A percentile compares a stretch with the other conserved stretches of the same genome.
phyloP scores from a whole-genome alignment of 2,329 filamentous ascomycete species.

The Curvularia hawaiiensis region DNA sequence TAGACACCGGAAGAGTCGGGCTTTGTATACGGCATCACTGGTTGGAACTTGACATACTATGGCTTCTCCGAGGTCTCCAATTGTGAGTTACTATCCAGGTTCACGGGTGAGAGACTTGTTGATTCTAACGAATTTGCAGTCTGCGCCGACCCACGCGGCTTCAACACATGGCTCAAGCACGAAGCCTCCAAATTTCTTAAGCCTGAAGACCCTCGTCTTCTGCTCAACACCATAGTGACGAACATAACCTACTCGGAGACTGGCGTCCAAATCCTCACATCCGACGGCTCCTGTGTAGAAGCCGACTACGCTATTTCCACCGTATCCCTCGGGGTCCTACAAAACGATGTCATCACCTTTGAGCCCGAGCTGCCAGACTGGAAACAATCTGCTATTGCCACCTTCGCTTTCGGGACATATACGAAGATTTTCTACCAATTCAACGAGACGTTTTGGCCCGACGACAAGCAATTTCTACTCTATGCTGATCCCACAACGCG shows the following conservation, averaged over 20 bases:
- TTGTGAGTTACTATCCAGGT: not conserved
- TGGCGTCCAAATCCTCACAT: conserved; percentile 59
- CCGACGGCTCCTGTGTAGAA: conserved; percentile 61
- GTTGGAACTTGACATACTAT: conserved; percentile 56
- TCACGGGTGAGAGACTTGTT: conserved; percentile 54
- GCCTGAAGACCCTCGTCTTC: conserved; percentile 60
- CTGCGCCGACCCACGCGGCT: conserved; percentile 66
- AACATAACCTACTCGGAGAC: conserved; percentile 58
- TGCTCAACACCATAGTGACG: conserved; percentile 63
- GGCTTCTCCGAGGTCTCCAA: conserved; percentile 12
- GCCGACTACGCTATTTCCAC: conserved; percentile 69
- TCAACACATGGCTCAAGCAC: conserved; percentile 61
- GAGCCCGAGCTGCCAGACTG: conserved; percentile 64
- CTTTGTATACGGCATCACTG: conserved; percentile 60
- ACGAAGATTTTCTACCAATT: conserved; percentile 77
- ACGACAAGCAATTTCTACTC: conserved; percentile 59
- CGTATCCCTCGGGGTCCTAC: conserved; percentile 71
- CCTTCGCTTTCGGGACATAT: conserved; percentile 72
- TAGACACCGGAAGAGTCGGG: conserved; percentile 61
- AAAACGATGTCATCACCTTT: conserved; percentile 65
- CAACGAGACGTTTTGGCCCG: conserved; percentile 68
- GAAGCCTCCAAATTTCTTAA: conserved; percentile 64
- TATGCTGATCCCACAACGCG: conserved; percentile 56
- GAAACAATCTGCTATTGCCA: conserved; percentile 68
- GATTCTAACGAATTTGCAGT: conserved; percentile 67